Evolutionary conservation across 2,329 filamentous ascomycete genomes (phyloP).

Genomic region (Trichoderma sp.): DNA sequence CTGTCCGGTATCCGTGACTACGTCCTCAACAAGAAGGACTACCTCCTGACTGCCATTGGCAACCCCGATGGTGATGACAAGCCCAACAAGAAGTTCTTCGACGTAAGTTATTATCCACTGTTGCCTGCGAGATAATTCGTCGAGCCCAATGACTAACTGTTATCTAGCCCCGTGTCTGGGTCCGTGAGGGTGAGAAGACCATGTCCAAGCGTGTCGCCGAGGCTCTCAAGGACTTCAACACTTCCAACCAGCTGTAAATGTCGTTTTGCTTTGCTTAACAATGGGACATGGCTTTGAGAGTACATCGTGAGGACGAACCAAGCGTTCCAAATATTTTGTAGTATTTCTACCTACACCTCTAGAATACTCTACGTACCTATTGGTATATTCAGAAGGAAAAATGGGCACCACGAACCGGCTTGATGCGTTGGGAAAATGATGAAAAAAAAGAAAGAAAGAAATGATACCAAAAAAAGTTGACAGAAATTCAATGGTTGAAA

Average conservation of each 20-base stretch:
- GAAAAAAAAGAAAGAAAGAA: neutral
- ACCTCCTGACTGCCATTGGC: constrained; percentile 80
- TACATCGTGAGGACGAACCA: neutral
- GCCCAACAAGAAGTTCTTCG: constrained; percentile 98
- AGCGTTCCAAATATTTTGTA: neutral
- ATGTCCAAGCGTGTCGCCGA: constrained; percentile 80
- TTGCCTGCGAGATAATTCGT: neutral
- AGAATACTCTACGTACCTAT: neutral
- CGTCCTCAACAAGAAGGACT: constrained; percentile 91
- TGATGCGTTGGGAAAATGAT: neutral
- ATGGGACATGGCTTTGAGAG: neutral
- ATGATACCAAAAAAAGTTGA: neutral
- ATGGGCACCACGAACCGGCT: neutral
- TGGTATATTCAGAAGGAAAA: neutral
- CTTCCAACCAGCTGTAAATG: constrained; percentile 36
- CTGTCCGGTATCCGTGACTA: constrained; percentile 90
- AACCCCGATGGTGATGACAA: constrained; percentile 96
- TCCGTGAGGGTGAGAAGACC: constrained; percentile 94
- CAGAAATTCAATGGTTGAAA: neutral
- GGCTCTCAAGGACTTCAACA: constrained; percentile 89
- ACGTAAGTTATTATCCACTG: constrained; percentile 41
- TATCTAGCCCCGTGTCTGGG: constrained; percentile 80
- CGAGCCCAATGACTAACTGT: neutral
- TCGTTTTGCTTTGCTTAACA: neutral
- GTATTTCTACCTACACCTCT: neutral